Base-by-base conservation (phyloP, 73 alveolate genomes). In the Vitrella brassicaformis region DNA sequence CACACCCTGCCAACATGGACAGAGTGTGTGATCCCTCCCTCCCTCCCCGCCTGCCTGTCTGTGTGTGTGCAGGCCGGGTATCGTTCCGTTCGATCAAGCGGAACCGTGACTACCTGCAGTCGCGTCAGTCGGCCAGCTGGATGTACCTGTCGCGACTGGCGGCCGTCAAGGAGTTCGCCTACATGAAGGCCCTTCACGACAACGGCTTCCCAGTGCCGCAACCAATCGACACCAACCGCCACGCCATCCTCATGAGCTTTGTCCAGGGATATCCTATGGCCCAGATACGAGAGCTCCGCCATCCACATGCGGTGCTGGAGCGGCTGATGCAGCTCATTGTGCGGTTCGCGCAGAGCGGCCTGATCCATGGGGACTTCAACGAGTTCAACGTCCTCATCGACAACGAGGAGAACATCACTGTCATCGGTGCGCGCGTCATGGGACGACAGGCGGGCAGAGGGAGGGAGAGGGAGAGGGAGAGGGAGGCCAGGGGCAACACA, bases 351-450 rank as follows among this genome's bases (percentile, higher is more conserved):
- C 90, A 90, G 72, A 76, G 82, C 80, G 99, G 98, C 0, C 86
- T 95, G 30, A 89, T 95, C 31, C 99, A 93, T 86, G 94, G 98
- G 47, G 99, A 95, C 84, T 95, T 95, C 77, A 95, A 95, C 85
- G 98, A 95, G 76, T 93, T 95, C 86, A 95, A 95, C 84, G 72
- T 95, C 28, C 85, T 88, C 83, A 77, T 93, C 19, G 86, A 84
- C 72, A 92, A 90, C 66, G 89, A 90, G 56, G 95, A 90, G 79
- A 87, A 91, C 68, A 85, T 95, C 76, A 87, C 88, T 28, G 91
- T 92, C 29, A 95, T 95, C 56, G 56, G 56, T 39, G 22, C 4
- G 56, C 14, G 14, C 56, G 56, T 39, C 56, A n/a, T n/a, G n/a
- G n/a, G n/a, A n/a, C n/a, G n/a, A n/a, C n/a, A n/a, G n/a, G n/a